Evolutionary conservation across 1,284 basidiomycete species (phyloP).

Genomic region (Trametes pubescens): DNA sequence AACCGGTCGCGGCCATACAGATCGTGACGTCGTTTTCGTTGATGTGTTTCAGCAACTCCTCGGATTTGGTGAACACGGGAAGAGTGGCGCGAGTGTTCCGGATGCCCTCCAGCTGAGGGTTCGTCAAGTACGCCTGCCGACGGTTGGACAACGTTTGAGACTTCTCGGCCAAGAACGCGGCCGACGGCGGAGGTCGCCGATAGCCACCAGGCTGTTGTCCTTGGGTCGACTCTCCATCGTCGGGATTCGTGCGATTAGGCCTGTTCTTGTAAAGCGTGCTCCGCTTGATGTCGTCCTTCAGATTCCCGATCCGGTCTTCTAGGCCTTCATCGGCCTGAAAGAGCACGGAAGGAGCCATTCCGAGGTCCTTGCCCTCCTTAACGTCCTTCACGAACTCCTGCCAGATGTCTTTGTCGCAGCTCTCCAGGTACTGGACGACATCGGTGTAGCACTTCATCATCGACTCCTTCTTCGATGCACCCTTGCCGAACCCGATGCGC

Average conservation of each 20-base stretch:
- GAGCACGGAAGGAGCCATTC: constrained; percentile 75
- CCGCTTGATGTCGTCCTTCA: constrained; percentile 73
- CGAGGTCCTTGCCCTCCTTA: constrained; percentile 72
- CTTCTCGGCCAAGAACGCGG: constrained; percentile 54
- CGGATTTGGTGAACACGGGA: constrained; percentile 77
- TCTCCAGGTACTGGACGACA: constrained; percentile 87
- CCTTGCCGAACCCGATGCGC: constrained; percentile 82
- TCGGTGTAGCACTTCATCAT: constrained; percentile 85
- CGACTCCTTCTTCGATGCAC: constrained; percentile 79
- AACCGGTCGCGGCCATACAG: constrained; percentile 95
- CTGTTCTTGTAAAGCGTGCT: constrained; percentile 59
- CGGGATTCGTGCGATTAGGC: constrained; percentile 44
- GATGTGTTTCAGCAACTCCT: constrained; percentile 76
- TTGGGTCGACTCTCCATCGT: constrained; percentile 27
- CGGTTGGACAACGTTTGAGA: constrained; percentile 65
- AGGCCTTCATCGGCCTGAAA: constrained; percentile 77
- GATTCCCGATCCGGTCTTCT: constrained; percentile 77
- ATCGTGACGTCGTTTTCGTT: constrained; percentile 88
- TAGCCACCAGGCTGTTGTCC: constrained; percentile 26
- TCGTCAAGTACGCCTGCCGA: constrained; percentile 68
- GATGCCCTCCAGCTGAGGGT: constrained; percentile 74
- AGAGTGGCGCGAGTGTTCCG: constrained; percentile 72
- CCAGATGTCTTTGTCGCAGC: constrained; percentile 87
- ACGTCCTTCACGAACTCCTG: constrained; percentile 68
- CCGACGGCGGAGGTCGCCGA: constrained; percentile 40